These are phyloP conservation scores for Guadua angustifolia DNA, from an alignment of 176 grass and related monocot species.

Conservation along the genomic window DNA sequence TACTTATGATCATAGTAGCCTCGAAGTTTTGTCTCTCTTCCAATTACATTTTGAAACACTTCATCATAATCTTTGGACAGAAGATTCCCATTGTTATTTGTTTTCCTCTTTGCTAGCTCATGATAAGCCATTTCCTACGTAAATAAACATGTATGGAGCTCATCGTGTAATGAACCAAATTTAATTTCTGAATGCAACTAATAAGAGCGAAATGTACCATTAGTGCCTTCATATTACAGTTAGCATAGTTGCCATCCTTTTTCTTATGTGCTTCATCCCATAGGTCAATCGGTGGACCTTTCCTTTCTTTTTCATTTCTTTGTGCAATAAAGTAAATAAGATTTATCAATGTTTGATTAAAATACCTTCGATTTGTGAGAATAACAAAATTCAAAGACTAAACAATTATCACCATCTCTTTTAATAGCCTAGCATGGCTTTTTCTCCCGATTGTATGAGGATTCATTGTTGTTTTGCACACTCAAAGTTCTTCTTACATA, in stretches of 20 bases:
- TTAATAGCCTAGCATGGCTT: background rate
- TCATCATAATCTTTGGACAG: background rate
- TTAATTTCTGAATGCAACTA: background rate
- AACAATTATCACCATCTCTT: background rate
- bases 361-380: too few relatives aligned
- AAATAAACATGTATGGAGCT: background rate
- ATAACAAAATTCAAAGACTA: background rate
- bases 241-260: background rate
- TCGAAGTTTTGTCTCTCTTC: background rate
- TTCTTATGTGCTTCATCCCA: constrained; percentile 31
- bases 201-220: background rate
- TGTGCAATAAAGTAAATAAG: background rate
- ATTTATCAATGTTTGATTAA: background rate
- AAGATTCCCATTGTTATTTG: background rate
- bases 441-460: constrained; percentile 14
- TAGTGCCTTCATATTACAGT: background rate
- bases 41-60: background rate
- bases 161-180: background rate
- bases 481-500: background rate
- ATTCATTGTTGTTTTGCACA: background rate
- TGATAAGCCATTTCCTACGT: background rate
- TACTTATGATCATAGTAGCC: background rate
- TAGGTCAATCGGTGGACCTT: background rate
- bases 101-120: background rate
- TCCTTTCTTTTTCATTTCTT: background rate